Conservation (phyloP, 768 basidiomycete species). For the Macrolepiota fuliginosa region DNA sequence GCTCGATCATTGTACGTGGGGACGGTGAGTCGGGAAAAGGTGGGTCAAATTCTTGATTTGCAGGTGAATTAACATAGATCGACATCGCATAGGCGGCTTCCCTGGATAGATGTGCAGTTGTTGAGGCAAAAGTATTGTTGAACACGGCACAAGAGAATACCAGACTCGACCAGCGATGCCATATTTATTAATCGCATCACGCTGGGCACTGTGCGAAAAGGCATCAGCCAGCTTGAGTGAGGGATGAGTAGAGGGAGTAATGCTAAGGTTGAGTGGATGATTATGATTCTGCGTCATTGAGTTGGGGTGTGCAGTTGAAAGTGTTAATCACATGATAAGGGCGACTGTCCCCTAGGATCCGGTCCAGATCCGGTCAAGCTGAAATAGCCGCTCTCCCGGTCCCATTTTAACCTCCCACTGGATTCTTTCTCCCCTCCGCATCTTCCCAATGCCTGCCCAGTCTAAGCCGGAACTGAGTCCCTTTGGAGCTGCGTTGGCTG, state of each 20-base stretch:
- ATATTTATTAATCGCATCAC: constrained; percentile 60
- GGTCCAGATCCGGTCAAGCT: neutral
- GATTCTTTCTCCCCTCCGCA: constrained; percentile 13
- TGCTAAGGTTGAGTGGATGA: constrained; percentile 18
- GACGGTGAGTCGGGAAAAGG: constrained; percentile 34
- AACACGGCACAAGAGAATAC: constrained; percentile 36
- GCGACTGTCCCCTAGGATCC: too few species aligned
- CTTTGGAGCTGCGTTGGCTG: constrained; percentile 86
- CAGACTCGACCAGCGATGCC: constrained; percentile 87
- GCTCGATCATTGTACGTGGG: constrained; percentile 54
- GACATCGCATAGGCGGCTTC: constrained; percentile 68
- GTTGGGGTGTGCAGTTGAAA: neutral
- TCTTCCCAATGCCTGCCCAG: constrained; percentile 42
- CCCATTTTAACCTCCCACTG: constrained; percentile 18
- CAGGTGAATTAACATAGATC: constrained; percentile 46
- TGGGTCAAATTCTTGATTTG: constrained; percentile 49
- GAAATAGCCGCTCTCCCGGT: constrained; percentile 20
- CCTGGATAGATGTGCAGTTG: constrained; percentile 37
- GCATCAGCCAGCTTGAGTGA: constrained; percentile 15
- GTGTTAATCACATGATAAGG: constrained; percentile 17
- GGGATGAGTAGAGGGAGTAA: constrained; percentile 21
- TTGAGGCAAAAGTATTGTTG: neutral
- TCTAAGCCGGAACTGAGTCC: constrained; percentile 75
- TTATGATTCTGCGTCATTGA: neutral
- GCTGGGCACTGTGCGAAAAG: constrained; percentile 42